phyloP scores from a whole-genome alignment of 2,329 filamentous ascomycete genomes.

The Talaromyces sp. region DNA sequence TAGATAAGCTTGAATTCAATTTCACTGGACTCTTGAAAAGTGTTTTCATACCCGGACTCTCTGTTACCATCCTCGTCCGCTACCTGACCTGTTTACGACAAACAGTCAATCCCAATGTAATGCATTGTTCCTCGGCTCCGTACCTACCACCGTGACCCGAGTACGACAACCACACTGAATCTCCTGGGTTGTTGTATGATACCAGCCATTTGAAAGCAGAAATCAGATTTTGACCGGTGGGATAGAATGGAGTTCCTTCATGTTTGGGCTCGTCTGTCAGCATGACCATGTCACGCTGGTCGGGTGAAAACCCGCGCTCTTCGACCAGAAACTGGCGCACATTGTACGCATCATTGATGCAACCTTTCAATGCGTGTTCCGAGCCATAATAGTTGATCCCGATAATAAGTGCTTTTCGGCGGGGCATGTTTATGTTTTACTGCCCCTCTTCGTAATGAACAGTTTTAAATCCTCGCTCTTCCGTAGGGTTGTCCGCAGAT shows the following conservation, averaged over 20 bases:
- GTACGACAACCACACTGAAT: slow-evolving; percentile 56
- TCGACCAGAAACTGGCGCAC: slow-evolving; percentile 45
- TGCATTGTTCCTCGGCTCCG: slow-evolving; percentile 13
- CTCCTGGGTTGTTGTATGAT: slow-evolving; percentile 45
- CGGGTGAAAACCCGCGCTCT: slow-evolving; percentile 43
- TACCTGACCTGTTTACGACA: slow-evolving; percentile 12
- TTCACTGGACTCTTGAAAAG: not conserved
- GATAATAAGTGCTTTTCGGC: slow-evolving; percentile 50
- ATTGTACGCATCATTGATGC: slow-evolving; percentile 51
- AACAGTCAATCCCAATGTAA: not conserved
- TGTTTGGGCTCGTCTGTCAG: slow-evolving; percentile 41
- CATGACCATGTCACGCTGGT: slow-evolving; percentile 44
- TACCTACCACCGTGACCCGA: slow-evolving; percentile 59
- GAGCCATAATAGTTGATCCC: slow-evolving; percentile 52
- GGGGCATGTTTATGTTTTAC: slow-evolving; percentile 15
- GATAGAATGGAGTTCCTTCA: slow-evolving; percentile 32
- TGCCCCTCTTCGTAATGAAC: not conserved
- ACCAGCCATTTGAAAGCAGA: slow-evolving; percentile 60
- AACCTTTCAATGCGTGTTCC: slow-evolving; percentile 46
- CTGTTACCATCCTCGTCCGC: slow-evolving; percentile 14
- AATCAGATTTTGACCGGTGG: slow-evolving; percentile 45
- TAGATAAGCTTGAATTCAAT: not conserved
- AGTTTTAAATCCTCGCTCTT: not conserved
- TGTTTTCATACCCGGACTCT: slow-evolving; percentile 10
- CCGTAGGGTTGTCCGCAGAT: not conserved